Evolutionary conservation across 495 filamentous ascomycete genomes (phyloP), one percentile per base, ranked within the genome.

Genomic region (Annulohypoxylon maeteangense): DNA sequence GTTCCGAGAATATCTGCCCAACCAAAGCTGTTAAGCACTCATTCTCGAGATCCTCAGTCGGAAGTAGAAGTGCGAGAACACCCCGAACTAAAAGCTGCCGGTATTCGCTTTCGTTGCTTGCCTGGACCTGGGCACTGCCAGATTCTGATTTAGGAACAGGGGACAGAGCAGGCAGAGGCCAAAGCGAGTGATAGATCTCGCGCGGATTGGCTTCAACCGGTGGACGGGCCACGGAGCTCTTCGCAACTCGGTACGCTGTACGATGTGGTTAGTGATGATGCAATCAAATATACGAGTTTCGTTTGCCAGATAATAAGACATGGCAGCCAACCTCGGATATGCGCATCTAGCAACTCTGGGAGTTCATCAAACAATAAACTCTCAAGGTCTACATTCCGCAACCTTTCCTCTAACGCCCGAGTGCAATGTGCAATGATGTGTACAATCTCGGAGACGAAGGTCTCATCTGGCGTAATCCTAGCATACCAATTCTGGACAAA

Each of bases 401-500:
- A 73, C 70, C 95, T 86, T 79, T 95, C 88, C 80, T 98, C 95
- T 42, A 99, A 79, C 11, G 90, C 92, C 48, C 92, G 85, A 16
- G 94, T 97, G 76, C 91, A 93, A 78, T 97, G 93, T 51, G 94
- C 95, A 65, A 98, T 91, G 58, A 97, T 89, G 75, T 90, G 89
- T 32, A 98, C 84, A 45, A 97, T 87, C 80, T 98, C 96, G 72
- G 91, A 88, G 56, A 94, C 89, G 70, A 99, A 92, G 1, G 86
- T 84, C 64, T 93, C 90, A 78, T 99, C 96, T 3, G 93, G 87
- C 1, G 95, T 98, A 76, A 99, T 93, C 74, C 91, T 93, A 50
- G 84, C 85, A 80, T 99, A 99, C 95, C 95, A 99, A 60, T 89
- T 91, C 63, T 93, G 89, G 20, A 98, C 91, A 78, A 92, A 93